Conservation (phyloP, 1,284 basidiomycete species). For the Cutaneotrichosporon sp. region DNA sequence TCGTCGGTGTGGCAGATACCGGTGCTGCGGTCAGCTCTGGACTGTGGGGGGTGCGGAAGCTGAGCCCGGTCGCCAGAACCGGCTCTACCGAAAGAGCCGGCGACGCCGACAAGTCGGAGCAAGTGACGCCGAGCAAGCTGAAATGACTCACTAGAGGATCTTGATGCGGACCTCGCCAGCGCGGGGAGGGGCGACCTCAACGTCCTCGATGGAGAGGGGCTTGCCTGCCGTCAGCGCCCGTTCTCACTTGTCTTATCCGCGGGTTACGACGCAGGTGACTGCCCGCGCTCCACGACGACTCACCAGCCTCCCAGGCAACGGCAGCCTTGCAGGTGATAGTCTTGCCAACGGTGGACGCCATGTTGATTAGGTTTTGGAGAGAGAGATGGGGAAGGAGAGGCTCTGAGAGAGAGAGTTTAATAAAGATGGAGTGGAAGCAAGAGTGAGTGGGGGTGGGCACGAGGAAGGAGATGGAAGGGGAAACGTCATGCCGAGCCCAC, state of each 20-base stretch:
- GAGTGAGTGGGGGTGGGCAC: background rate
- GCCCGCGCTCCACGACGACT: slow-evolving; percentile 27
- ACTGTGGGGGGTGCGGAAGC: too few relatives aligned
- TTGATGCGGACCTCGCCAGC: slow-evolving; percentile 91
- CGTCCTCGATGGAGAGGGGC: slow-evolving; percentile 82
- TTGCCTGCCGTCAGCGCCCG: slow-evolving; percentile 54
- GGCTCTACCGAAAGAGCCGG: too few relatives aligned
- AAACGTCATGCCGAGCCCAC: too few relatives aligned
- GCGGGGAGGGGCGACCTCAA: slow-evolving; percentile 89
- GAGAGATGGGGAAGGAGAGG: background rate
- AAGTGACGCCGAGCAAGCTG: too few relatives aligned
- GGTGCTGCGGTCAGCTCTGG: slow-evolving; percentile 49
- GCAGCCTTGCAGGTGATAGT: slow-evolving; percentile 92
- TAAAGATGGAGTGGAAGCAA: background rate
- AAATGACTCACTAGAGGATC: slow-evolving; percentile 69
- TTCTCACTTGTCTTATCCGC: too few relatives aligned
- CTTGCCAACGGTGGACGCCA: slow-evolving; percentile 24
- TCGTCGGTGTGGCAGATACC: slow-evolving; percentile 98
- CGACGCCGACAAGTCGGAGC: too few relatives aligned
- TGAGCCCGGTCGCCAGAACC: background rate
- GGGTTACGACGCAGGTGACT: background rate
- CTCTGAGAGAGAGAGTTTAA: background rate
- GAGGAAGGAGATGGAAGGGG: too few relatives aligned
- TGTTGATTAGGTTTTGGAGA: background rate
- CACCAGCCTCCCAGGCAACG: slow-evolving; percentile 90